A percentile compares a stretch with the other conserved stretches of the same genome.
phyloP scores from a whole-genome alignment of 805 yeast genomes.

The Debaryomyces hansenii region DNA sequence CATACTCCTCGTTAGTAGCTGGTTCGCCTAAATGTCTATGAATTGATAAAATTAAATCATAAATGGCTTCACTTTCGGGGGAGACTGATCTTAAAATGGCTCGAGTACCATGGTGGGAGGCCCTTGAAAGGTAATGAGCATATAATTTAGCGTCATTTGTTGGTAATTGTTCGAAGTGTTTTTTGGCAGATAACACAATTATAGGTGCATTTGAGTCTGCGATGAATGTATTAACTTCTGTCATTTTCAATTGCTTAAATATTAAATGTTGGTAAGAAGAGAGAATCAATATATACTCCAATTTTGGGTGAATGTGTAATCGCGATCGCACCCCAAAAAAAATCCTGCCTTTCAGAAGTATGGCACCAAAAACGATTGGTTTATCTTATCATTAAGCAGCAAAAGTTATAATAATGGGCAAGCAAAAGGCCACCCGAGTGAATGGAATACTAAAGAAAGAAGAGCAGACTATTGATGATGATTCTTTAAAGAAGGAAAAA shows the following conservation, averaged over 20 bases:
- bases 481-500: no score
- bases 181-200: conserved; percentile 56
- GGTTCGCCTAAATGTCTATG: conserved; percentile 55
- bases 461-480: not conserved
- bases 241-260: conserved; percentile 2
- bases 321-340: not conserved
- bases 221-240: conserved; percentile 14
- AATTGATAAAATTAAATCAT: conserved; percentile 62
- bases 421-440: not conserved
- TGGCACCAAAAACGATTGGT: not conserved
- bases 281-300: not conserved
- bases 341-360: not conserved
- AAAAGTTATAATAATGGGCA: not conserved
- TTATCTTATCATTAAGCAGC: not conserved
- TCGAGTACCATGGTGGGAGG: conserved; percentile 81
- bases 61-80: conserved; percentile 75
- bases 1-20: conserved; percentile 33
- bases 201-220: conserved; percentile 48
- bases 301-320: not conserved
- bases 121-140: conserved; percentile 82
- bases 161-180: conserved; percentile 66
- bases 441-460: not conserved
- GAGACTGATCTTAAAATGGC: conserved; percentile 80
- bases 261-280: not conserved
- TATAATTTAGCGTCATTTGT: conserved; percentile 57